Base-by-base conservation (phyloP, 768 basidiomycete genomes). In the Calocybe cyanea region DNA sequence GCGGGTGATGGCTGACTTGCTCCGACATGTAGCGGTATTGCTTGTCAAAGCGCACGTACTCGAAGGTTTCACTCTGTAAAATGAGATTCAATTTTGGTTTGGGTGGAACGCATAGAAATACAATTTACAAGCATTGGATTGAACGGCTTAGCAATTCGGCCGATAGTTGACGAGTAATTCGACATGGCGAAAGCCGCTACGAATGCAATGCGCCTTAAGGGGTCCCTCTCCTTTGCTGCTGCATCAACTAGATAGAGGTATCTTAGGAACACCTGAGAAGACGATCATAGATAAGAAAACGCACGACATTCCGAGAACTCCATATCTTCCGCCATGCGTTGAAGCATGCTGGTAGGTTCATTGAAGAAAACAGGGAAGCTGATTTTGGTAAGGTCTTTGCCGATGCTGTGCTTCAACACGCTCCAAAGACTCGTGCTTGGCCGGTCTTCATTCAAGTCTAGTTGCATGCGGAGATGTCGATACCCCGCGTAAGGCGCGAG, bases 251-350 rank as follows among this genome's bases (percentile, higher is more conserved):
- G 0, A n/a, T 38, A 44, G 13, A 9, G 34, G 3, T 11, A 43
- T 4, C 18, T 34, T 14, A 18, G 13, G n/a, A 14, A n/a, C 7
- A n/a, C 34, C 34, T 7, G 34, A n/a, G 34, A 35, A 35, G 17
- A 14, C 28, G n/a, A 28, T 11, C 11, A 28, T 32, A 41, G 36
- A 45, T 18, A 43, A 37, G 20, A 17, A 2, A 3, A 78, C 88
- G 71, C 57, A 90, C 87, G 67, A 58, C 92, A 95, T 54, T 92
- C 91, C 0, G 89, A 85, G 65, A 94, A 96, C 63, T 96, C 94
- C 91, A 95, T 95, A 65, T 98, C 94, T 67, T 98, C 94, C 9
- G 93, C 86, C 90, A 97, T 98, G 40, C 94, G 72, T 69, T 98
- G 91, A 49, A 98, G 63, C 94, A 98, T 97, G 58, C 90, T 93